A percentile compares a stretch with the other conserved stretches of the same genome.
phyloP scores from a whole-genome alignment of 2,329 filamentous ascomycete species.

The Alternaria ethzedia region DNA sequence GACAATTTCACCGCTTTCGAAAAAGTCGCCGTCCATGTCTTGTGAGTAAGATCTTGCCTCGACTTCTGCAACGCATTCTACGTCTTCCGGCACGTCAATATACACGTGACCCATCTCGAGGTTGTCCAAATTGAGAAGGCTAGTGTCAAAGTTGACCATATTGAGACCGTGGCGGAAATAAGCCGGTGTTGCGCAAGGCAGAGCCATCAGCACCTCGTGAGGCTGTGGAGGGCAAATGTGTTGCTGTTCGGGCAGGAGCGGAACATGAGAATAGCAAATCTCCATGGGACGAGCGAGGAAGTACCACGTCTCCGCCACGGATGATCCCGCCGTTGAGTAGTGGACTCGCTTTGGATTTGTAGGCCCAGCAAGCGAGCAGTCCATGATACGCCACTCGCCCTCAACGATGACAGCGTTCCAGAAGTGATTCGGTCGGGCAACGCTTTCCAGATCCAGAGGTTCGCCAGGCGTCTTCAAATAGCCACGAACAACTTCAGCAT shows the following conservation, averaged over 20 bases:
- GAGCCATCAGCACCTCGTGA: conserved; percentile 81
- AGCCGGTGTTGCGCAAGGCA: conserved; percentile 84
- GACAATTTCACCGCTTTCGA: conserved; percentile 87
- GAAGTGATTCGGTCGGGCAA: conserved; percentile 92
- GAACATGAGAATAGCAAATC: conserved; percentile 94
- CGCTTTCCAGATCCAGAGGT: conserved; percentile 71
- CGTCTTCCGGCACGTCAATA: conserved; percentile 83
- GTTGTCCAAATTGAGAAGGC: conserved; percentile 82
- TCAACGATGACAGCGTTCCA: conserved; percentile 97
- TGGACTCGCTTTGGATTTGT: conserved; percentile 81
- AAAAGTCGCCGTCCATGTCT: conserved; percentile 88
- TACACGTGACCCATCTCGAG: conserved; percentile 92
- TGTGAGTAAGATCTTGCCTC: conserved; percentile 81
- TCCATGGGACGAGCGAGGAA: conserved; percentile 90
- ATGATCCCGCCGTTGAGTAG: conserved; percentile 75
- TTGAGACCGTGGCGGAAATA: conserved; percentile 85
- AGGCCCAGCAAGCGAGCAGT: conserved; percentile 88
- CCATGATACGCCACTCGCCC: conserved; percentile 94
- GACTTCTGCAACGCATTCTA: conserved; percentile 91
- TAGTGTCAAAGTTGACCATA: conserved; percentile 90
- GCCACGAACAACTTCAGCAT: conserved; percentile 84
- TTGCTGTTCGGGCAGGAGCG: conserved; percentile 84
- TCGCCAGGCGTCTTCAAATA: conserved; percentile 93
- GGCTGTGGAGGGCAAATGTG: conserved; percentile 90
- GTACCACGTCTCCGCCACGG: conserved; percentile 85